phyloP scores from a whole-genome alignment of 495 filamentous ascomycete species.

The Daldinia vernicosa region DNA sequence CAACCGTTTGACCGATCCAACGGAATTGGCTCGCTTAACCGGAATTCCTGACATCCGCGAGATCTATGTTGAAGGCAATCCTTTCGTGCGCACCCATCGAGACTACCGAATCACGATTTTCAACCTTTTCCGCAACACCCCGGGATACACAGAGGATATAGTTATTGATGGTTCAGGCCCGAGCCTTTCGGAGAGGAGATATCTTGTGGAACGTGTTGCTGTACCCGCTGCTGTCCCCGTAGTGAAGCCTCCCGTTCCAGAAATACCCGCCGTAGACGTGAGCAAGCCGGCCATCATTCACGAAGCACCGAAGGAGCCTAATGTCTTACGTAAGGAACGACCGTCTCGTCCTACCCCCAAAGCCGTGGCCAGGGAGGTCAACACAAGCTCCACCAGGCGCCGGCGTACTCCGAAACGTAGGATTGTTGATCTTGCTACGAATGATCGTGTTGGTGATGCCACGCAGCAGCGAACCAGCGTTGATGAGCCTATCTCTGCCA shows the following conservation, averaged over 20 bases:
- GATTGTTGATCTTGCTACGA: constrained; percentile 82
- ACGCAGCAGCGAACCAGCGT: constrained; percentile 28
- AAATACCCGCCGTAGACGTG: constrained; percentile 67
- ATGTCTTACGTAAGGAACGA: constrained; percentile 62
- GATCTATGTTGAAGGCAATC: constrained; percentile 89
- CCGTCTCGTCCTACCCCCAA: constrained; percentile 50
- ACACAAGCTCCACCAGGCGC: constrained; percentile 60
- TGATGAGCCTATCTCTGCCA: constrained; percentile 4
- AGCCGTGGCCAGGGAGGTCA: constrained; percentile 59
- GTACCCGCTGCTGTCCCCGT: constrained; percentile 79
- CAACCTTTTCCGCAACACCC: constrained; percentile 93
- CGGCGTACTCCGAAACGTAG: constrained; percentile 70
- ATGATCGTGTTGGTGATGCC: constrained; percentile 57
- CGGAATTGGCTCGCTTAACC: constrained; percentile 88
- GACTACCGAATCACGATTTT: constrained; percentile 90
- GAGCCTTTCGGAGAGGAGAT: constrained; percentile 81
- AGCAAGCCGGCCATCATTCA: constrained; percentile 69
- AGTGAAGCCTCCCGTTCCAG: constrained; percentile 68
- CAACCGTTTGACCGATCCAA: constrained; percentile 89
- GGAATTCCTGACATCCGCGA: constrained; percentile 90
- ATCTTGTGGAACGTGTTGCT: constrained; percentile 81
- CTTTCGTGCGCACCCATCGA: constrained; percentile 86
- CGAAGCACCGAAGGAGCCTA: constrained; percentile 54
- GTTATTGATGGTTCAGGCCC: constrained; percentile 85
- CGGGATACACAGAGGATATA: constrained; percentile 90